These are phyloP conservation scores for Orychophragmus violaceus DNA, from an alignment of 345 rosid genomes.

Conservation along the genomic window DNA sequence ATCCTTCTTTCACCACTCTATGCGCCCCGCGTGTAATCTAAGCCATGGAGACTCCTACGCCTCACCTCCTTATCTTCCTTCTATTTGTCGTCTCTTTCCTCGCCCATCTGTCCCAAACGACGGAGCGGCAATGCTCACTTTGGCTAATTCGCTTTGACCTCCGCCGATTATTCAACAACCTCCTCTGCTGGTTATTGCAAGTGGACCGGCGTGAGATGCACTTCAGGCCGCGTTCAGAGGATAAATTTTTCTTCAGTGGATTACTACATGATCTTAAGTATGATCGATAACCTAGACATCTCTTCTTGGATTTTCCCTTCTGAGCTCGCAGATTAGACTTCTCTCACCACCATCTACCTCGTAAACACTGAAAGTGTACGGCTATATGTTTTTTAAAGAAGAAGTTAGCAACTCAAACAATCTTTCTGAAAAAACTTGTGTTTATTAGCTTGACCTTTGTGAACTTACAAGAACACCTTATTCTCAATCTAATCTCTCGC, in stretches of 20 bases:
- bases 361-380: no score
- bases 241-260: constrained; percentile 34
- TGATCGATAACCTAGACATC: constrained; percentile 31
- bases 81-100: constrained; percentile 6
- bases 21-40: constrained; percentile 12
- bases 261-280: constrained; percentile 39
- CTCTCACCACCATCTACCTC: constrained; percentile 36
- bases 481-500: no score
- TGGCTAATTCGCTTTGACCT: constrained; percentile 38
- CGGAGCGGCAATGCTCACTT: constrained; percentile 32
- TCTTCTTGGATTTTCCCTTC: constrained; percentile 53
- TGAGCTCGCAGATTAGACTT: constrained; percentile 37
- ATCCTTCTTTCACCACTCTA: background rate
- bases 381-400: no score
- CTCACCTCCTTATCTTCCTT: constrained; percentile 23
- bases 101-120: constrained; percentile 42
- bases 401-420: no score
- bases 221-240: constrained; percentile 38
- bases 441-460: no score
- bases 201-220: no score
- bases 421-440: no score
- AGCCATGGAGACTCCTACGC: constrained; percentile 29
- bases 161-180: constrained; percentile 50
- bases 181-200: constrained; percentile 35
- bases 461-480: no score